Percentiles rank a stretch among this genome's conserved stretches.
phyloP scores from a whole-genome alignment of 2,329 filamentous ascomycete genomes.

The Xylariaceae sp. region DNA sequence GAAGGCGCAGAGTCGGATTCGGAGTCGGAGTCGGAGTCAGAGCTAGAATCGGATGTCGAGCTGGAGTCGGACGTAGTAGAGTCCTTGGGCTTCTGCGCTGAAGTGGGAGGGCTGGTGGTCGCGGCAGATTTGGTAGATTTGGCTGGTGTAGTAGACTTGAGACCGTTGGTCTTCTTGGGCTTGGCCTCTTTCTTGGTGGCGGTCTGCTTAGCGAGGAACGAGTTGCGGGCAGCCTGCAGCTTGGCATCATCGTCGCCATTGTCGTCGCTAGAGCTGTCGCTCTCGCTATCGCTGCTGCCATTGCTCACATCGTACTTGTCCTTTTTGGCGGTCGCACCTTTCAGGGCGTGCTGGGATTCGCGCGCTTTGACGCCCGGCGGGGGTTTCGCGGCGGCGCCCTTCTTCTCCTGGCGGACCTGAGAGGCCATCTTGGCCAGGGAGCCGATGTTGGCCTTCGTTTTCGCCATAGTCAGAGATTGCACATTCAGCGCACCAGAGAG shows the following conservation, averaged over 20 bases:
- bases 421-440: constrained; percentile 23
- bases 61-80: constrained; percentile 17
- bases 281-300: constrained; percentile 27
- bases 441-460: constrained; percentile 16
- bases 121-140: constrained; percentile 12
- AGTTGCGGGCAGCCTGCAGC: constrained; percentile 28
- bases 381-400: constrained; percentile 15
- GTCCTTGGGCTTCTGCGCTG: constrained; percentile 23
- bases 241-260: constrained; percentile 27
- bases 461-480: constrained; percentile 12
- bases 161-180: constrained; percentile 20
- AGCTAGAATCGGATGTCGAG: constrained; percentile 15
- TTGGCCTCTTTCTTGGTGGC: constrained; percentile 28
- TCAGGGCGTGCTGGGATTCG: constrained; percentile 14
- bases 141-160: constrained; percentile 12
- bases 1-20: background rate
- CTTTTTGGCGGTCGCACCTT: constrained; percentile 20
- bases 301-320: constrained; percentile 22
- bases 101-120: constrained; percentile 15
- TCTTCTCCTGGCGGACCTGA: constrained; percentile 24
- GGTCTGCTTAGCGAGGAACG: constrained; percentile 26
- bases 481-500: background rate
- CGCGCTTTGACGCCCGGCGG: constrained; percentile 13
- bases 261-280: constrained; percentile 31
- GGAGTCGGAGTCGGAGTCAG: constrained; percentile 8